Evolutionary conservation across 1,284 basidiomycete genomes (phyloP).

Genomic region (Kwoniella shivajii): DNA sequence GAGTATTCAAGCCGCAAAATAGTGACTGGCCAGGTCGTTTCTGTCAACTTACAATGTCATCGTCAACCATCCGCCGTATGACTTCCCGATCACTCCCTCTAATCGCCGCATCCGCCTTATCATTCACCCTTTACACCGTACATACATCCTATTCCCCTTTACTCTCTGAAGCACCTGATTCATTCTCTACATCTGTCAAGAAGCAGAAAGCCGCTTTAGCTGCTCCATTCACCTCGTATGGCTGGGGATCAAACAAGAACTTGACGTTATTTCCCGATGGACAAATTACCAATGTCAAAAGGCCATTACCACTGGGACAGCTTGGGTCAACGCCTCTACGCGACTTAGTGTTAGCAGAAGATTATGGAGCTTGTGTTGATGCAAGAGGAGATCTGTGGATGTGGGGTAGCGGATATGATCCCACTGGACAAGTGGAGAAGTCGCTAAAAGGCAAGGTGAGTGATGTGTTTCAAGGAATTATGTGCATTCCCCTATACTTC

Average conservation of each 20-base stretch:
- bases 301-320: conserved; percentile 38
- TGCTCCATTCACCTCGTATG: conserved; percentile 38
- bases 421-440: conserved; percentile 53
- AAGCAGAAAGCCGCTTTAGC: conserved; percentile 16
- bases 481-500: not conserved
- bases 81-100: conserved; percentile 33
- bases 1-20: no score
- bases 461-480: not conserved
- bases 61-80: conserved; percentile 23
- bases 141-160: conserved; percentile 31
- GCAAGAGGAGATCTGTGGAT: conserved; percentile 84
- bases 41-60: conserved; percentile 17
- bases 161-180: conserved; percentile 20
- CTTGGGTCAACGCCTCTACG: conserved; percentile 62
- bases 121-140: conserved; percentile 29
- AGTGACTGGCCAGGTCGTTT: no score
- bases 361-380: conserved; percentile 81
- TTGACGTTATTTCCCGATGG: conserved; percentile 38
- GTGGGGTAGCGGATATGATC: conserved; percentile 70
- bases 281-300: conserved; percentile 30
- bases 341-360: conserved; percentile 72
- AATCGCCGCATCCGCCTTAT: conserved; percentile 31
- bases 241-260: conserved; percentile 49
- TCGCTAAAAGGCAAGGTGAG: conserved; percentile 70
- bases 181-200: conserved; percentile 18